Percentiles rank a stretch among this genome's conserved stretches.
These are phyloP conservation scores for Backusella westeae DNA, from an alignment of 192 early-diverging fungal genomes.

Conservation along the genomic window DNA sequence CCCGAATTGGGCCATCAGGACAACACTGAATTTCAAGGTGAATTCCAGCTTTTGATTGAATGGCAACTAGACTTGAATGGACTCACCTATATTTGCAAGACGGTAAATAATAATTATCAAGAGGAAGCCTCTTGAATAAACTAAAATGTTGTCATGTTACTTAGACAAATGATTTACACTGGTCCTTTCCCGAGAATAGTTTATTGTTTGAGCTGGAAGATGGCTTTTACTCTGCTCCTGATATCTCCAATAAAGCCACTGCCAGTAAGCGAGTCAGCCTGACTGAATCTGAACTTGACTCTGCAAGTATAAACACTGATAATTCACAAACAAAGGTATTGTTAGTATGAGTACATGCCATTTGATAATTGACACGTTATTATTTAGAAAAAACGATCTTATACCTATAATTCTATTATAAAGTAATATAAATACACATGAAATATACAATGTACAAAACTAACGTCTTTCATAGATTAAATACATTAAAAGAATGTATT, in stretches of 20 bases:
- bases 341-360: too few species aligned
- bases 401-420: conserved; percentile 51
- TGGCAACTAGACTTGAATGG: conserved; percentile 48
- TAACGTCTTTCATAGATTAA: conserved; percentile 12
- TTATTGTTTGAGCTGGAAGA: conserved; percentile 44
- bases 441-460: neutral
- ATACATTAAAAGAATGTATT: conserved; percentile 33
- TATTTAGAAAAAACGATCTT: conserved; percentile 43
- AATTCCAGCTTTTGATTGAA: conserved; percentile 38
- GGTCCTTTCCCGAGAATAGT: conserved; percentile 41
- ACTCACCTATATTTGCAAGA: conserved; percentile 41
- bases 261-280: conserved; percentile 13
- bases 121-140: too few species aligned
- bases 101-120: conserved; percentile 21
- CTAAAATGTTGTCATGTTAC: neutral
- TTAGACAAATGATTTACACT: neutral
- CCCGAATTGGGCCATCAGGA: neutral
- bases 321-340: conserved; percentile 1
- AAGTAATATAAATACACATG: conserved; percentile 15
- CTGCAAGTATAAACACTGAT: neutral
- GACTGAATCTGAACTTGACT: neutral
- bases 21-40: neutral
- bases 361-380: too few species aligned
- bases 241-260: conserved; percentile 24
- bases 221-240: conserved; percentile 50